A percentile compares a stretch with the other conserved stretches of the same genome.
phyloP scores from a whole-genome alignment of 2,329 filamentous ascomycete genomes.

The Rhynchosporium agropyri region DNA sequence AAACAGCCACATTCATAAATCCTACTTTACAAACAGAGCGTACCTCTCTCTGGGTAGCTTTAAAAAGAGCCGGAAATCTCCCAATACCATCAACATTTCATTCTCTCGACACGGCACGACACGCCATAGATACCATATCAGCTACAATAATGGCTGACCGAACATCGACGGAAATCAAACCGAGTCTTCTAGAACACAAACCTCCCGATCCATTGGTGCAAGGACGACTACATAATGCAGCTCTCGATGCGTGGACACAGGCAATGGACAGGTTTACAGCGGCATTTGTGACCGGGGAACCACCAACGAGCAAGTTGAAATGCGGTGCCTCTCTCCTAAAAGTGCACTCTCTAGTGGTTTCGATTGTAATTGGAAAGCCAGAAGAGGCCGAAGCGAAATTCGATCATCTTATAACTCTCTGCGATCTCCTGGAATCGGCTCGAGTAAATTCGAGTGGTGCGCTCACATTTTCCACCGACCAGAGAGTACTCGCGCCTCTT shows the following conservation, averaged over 20 bases:
- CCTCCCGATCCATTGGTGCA: constrained; percentile 45
- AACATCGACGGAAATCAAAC: constrained; percentile 43
- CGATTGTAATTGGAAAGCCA: constrained; percentile 28
- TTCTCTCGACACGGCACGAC: constrained; percentile 56
- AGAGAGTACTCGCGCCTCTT: constrained; percentile 37
- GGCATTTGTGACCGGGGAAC: constrained; percentile 30
- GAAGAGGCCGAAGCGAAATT: constrained; percentile 28
- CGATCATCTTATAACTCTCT: constrained; percentile 34
- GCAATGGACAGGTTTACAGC: constrained; percentile 29
- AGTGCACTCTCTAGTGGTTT: constrained; percentile 33
- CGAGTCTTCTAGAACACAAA: constrained; percentile 49
- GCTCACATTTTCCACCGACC: constrained; percentile 30
- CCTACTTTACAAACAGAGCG: constrained; percentile 33
- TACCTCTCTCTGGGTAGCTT: constrained; percentile 30
- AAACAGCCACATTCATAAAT: constrained; percentile 38
- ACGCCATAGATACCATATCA: constrained; percentile 59
- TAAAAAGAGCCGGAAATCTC: constrained; percentile 29
- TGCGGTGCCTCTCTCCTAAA: constrained; percentile 54
- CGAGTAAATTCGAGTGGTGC: constrained; percentile 10
- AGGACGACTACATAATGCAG: constrained; percentile 12
- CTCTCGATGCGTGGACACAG: constrained; percentile 31
- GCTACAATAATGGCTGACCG: constrained; percentile 56
- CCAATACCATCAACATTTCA: constrained; percentile 44
- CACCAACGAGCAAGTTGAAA: constrained; percentile 51
- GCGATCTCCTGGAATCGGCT: constrained; percentile 28